These are phyloP conservation scores for Microdochium bolleyi DNA, from an alignment of 2,329 filamentous ascomycete species.

Conservation along the genomic window DNA sequence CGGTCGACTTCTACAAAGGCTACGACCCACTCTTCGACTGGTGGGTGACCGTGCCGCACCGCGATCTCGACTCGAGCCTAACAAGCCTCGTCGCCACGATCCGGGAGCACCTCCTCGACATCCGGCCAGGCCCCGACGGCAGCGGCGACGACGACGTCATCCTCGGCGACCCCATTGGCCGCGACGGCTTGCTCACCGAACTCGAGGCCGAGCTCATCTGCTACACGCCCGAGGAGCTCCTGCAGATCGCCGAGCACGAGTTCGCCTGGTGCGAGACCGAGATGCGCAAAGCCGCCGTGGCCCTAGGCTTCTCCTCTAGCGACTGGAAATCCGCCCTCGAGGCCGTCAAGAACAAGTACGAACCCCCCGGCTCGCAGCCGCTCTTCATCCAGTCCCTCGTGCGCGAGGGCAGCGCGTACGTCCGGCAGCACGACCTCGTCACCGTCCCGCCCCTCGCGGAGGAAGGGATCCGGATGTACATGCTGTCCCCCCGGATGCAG, in stretches of 20 bases:
- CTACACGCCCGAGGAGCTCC: slow-evolving; percentile 48
- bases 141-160: slow-evolving; percentile 38
- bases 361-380: slow-evolving; percentile 44
- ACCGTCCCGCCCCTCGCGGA: slow-evolving; percentile 45
- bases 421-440: slow-evolving; percentile 44
- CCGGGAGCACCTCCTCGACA: slow-evolving; percentile 31
- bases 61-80: slow-evolving; percentile 26
- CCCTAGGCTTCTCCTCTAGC: slow-evolving; percentile 32
- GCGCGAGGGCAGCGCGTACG: slow-evolving; percentile 41
- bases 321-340: slow-evolving; percentile 47
- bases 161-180: slow-evolving; percentile 48
- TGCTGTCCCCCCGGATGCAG: slow-evolving; percentile 45
- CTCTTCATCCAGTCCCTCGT: slow-evolving; percentile 42
- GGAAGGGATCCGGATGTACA: slow-evolving; percentile 45
- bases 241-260: slow-evolving; percentile 39
- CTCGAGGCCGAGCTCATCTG: slow-evolving; percentile 49
- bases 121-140: slow-evolving; percentile 26
- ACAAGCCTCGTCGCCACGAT: slow-evolving; percentile 16
- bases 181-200: slow-evolving; percentile 39
- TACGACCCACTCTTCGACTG: slow-evolving; percentile 51
- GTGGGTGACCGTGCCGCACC: slow-evolving; percentile 42
- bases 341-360: slow-evolving; percentile 45
- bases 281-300: slow-evolving; percentile 40
- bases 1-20: slow-evolving; percentile 40
- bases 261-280: slow-evolving; percentile 48